Evolutionary conservation across 2,329 filamentous ascomycete genomes (phyloP).

Genomic region (Fusarium sp.): DNA sequence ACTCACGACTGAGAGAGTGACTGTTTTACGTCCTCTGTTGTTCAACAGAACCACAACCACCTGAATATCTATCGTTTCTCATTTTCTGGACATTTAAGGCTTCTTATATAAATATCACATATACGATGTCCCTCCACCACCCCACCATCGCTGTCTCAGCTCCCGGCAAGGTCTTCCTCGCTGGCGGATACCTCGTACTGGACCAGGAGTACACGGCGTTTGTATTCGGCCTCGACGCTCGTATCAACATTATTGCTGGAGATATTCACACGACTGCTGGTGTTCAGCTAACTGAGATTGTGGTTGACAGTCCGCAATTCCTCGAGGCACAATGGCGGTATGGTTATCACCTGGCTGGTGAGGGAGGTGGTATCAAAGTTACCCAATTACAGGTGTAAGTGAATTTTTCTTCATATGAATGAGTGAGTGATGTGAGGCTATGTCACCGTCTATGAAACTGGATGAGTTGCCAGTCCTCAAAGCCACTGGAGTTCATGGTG

Average conservation of each 20-base stretch:
- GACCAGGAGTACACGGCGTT: conserved; percentile 85
- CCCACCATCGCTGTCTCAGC: conserved; percentile 76
- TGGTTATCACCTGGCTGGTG: conserved; percentile 73
- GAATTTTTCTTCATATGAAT: background rate
- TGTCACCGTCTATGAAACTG: background rate
- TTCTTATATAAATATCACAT: background rate
- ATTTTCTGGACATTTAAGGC: background rate
- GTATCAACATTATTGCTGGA: conserved; percentile 70
- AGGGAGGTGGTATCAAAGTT: conserved; percentile 80
- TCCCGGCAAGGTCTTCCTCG: conserved; percentile 93
- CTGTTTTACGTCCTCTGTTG: background rate
- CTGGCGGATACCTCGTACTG: conserved; percentile 93
- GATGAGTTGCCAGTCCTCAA: background rate
- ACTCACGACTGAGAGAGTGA: conserved; percentile 10
- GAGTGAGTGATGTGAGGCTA: background rate
- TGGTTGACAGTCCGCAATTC: conserved; percentile 93
- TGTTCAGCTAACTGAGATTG: conserved; percentile 74
- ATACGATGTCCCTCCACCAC: conserved; percentile 38
- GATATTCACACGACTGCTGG: conserved; percentile 67
- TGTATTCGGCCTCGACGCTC: conserved; percentile 71
- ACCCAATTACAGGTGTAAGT: conserved; percentile 82
- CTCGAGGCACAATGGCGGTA: conserved; percentile 87
- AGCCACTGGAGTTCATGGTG: background rate
- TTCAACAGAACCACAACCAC: no score
- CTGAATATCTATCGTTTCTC: no score